phyloP scores from a whole-genome alignment of 306 rosid species.

The Parietaria judaica region DNA sequence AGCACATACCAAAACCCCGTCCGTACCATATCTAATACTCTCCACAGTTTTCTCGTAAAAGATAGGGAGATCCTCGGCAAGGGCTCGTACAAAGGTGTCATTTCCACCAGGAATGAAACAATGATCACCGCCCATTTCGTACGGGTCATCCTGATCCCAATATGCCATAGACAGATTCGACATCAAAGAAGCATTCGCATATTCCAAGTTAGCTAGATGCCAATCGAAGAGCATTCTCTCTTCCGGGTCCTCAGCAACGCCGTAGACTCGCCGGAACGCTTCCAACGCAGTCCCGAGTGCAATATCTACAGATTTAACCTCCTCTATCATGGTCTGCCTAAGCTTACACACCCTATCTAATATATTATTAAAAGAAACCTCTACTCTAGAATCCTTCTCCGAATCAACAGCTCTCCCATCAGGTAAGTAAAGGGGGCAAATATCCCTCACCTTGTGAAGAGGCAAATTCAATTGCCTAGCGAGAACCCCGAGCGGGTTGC shows the following conservation, averaged over 20 bases:
- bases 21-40: slow-evolving; percentile 54
- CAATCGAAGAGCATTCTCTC: slow-evolving; percentile 83
- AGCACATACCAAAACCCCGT: slow-evolving; percentile 63
- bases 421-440: slow-evolving; percentile 78
- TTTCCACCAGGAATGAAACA: slow-evolving; percentile 90
- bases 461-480: slow-evolving; percentile 84
- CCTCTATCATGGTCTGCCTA: slow-evolving; percentile 77
- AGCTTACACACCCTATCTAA: slow-evolving; percentile 91
- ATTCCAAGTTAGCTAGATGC: slow-evolving; percentile 92
- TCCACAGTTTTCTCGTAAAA: slow-evolving; percentile 69
- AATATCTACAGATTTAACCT: slow-evolving; percentile 68
- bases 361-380: slow-evolving; percentile 65
- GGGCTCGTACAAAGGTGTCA: slow-evolving; percentile 58
- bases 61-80: slow-evolving; percentile 72
- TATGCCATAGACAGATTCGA: slow-evolving; percentile 84
- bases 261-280: slow-evolving; percentile 61
- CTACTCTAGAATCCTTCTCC: slow-evolving; percentile 60
- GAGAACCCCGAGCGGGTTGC: slow-evolving; percentile 83
- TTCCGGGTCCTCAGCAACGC: slow-evolving; percentile 56
- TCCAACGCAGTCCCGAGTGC: slow-evolving; percentile 73
- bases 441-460: slow-evolving; percentile 84
- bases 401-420: slow-evolving; percentile 72
- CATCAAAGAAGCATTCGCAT: slow-evolving; percentile 85
- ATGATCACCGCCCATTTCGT: slow-evolving; percentile 96
- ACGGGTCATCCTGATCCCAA: slow-evolving; percentile 97